phyloP scores from a whole-genome alignment of 2,329 filamentous ascomycete genomes.

The Delphinella strobiligena region DNA sequence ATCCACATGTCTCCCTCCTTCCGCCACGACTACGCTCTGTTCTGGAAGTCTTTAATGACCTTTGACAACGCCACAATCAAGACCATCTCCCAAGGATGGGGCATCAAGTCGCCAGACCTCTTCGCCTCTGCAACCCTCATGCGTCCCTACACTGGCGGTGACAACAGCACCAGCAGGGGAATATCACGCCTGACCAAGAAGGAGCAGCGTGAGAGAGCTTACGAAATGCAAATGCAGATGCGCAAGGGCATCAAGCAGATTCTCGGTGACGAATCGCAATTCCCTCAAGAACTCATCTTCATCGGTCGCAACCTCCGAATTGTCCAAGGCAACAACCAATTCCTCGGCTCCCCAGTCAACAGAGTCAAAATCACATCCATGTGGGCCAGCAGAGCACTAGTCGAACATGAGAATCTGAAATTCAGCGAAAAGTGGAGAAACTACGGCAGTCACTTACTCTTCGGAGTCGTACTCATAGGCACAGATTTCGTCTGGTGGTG shows the following conservation, averaged over 20 bases:
- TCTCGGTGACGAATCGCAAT: constrained; percentile 73
- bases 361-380: constrained; percentile 85
- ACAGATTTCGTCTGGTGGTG: constrained; percentile 78
- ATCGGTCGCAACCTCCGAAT: constrained; percentile 87
- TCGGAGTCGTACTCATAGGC: constrained; percentile 61
- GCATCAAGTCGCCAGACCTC: constrained; percentile 76
- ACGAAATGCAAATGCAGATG: constrained; percentile 68
- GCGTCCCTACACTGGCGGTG: constrained; percentile 80
- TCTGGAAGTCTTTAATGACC: constrained; percentile 90
- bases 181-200: constrained; percentile 39
- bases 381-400: constrained; percentile 79
- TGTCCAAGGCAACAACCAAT: constrained; percentile 87
- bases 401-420: constrained; percentile 56
- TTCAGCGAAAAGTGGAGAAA: constrained; percentile 53
- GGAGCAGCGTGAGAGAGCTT: constrained; percentile 49
- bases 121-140: constrained; percentile 86
- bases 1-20: constrained; percentile 79
- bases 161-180: constrained; percentile 48
- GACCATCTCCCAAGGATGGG: constrained; percentile 67
- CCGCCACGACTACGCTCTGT: constrained; percentile 70
- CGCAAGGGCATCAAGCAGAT: constrained; percentile 65
- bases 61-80: constrained; percentile 77
- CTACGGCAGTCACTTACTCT: constrained; percentile 68
- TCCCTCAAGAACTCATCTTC: constrained; percentile 84
- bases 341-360: constrained; percentile 77